Evolutionary conservation across 495 filamentous ascomycete species (phyloP).

Genomic region (Penicillium coprophilum): DNA sequence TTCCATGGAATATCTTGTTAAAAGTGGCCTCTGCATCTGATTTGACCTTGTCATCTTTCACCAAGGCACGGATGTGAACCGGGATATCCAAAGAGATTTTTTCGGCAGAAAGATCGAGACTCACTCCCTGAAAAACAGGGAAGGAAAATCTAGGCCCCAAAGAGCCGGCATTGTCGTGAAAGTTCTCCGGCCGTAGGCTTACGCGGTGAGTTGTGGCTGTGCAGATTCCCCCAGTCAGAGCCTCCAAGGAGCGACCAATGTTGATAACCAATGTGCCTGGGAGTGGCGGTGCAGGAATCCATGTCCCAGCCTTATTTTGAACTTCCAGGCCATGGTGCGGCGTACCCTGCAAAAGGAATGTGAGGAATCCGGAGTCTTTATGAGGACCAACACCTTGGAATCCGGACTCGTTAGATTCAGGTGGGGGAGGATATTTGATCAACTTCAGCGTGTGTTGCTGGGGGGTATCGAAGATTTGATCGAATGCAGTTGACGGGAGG

Average conservation of each 20-base stretch:
- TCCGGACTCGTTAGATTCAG: slow-evolving; percentile 25
- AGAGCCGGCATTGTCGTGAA: slow-evolving; percentile 22
- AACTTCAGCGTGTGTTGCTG: slow-evolving; percentile 92
- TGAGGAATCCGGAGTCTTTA: slow-evolving; percentile 88
- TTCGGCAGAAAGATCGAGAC: slow-evolving; percentile 77
- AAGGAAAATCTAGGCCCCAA: slow-evolving; percentile 76
- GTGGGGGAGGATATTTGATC: slow-evolving; percentile 75
- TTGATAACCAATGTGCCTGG: slow-evolving; percentile 72
- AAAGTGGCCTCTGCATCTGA: slow-evolving; percentile 48
- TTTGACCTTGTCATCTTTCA: slow-evolving; percentile 40
- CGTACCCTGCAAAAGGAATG: slow-evolving; percentile 85
- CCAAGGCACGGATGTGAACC: slow-evolving; percentile 53
- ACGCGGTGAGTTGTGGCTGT: slow-evolving; percentile 86
- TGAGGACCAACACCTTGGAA: slow-evolving; percentile 80
- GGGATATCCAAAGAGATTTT: slow-evolving; percentile 70
- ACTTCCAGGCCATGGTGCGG: slow-evolving; percentile 80
- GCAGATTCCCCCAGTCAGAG: slow-evolving; percentile 85
- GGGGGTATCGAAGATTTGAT: slow-evolving; percentile 68
- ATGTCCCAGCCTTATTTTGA: slow-evolving; percentile 77
- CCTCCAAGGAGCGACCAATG: slow-evolving; percentile 90
- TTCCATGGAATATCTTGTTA: slow-evolving; percentile 46
- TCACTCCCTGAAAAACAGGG: slow-evolving; percentile 89
- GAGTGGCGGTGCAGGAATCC: slow-evolving; percentile 64
- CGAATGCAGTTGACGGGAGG: slow-evolving; percentile 69
- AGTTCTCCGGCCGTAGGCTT: slow-evolving; percentile 34